Evolutionary conservation across 495 filamentous ascomycete species (phyloP).

Genomic region (Platismatia glauca): DNA sequence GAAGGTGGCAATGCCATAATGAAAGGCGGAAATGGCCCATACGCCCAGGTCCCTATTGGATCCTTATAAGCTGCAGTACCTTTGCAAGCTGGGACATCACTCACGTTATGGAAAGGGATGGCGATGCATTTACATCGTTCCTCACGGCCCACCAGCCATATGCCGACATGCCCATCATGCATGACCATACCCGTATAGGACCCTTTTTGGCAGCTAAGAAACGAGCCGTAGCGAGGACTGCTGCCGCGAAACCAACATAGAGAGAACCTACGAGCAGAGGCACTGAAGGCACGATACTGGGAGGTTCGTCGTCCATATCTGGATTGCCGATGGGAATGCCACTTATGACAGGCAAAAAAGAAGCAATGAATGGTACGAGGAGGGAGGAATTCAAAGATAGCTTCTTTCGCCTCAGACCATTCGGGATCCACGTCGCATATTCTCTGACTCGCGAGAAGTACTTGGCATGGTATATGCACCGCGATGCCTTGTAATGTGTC

Average conservation of each 20-base stretch:
- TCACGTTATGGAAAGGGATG: background rate
- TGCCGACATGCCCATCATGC: constrained; percentile 7
- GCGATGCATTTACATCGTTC: background rate
- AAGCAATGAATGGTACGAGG: background rate
- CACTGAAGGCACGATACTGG: background rate
- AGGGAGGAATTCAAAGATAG: background rate
- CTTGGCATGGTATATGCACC: background rate
- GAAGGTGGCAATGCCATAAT: constrained; percentile 3
- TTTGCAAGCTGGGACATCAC: background rate
- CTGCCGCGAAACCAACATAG: background rate
- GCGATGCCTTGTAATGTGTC: background rate
- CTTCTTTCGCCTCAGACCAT: background rate
- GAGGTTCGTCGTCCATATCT: background rate
- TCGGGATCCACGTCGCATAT: background rate
- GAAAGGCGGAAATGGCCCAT: constrained; percentile 6
- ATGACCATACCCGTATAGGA: constrained; percentile 2
- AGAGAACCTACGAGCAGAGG: background rate
- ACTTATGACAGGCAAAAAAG: background rate
- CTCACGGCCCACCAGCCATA: constrained; percentile 8
- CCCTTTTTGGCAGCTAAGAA: background rate
- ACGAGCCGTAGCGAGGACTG: background rate
- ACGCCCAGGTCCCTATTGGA: background rate
- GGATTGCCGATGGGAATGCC: background rate
- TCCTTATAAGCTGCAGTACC: background rate
- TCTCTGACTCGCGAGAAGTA: background rate